Evolutionary conservation across 352 stramenopile species (phyloP), one percentile per base, ranked within the genome.

Genomic region (Aphanomyces cochlioides): DNA sequence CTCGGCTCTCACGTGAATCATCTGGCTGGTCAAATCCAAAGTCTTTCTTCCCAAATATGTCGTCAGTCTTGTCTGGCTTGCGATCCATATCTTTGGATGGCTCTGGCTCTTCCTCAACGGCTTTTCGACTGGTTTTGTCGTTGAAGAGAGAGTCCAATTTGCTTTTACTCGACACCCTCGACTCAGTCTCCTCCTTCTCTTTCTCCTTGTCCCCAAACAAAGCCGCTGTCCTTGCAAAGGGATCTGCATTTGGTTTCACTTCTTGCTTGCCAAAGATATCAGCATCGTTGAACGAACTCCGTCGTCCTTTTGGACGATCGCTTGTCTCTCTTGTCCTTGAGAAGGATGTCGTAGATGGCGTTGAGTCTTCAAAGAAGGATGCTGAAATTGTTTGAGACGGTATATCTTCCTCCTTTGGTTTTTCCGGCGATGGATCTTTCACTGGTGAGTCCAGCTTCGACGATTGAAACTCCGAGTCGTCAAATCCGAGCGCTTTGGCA

Each of bases 401-500:
- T n/a, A 34, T n/a, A 3, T 10, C 37, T 58, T 53, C 45, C 45
- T 53, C 45, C 45, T 53, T 28, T 28, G 28, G 28, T 28, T 28
- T 28, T 28, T 28, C 28, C 28, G 28, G 45, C 13, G 13, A 53
- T 15, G n/a, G 45, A n/a, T 2, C 13, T 53, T 58, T 58, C 2
- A 38, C 50, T 10, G 50, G 50, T 2, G 50, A 58, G 37, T 58
- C 50, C 8, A 58, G 28, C n/a, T 10, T 19, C 2, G 50, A 58
- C 36, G 63, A 69, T 17, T 13, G 41, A 28, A 69, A 69, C 50
- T 69, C 63, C 13, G 63, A 69, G n/a, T 61, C 63, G 37, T 69
- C 63, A 61, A 69, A 69, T 8, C 63, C 63, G 7, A 69, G 43
- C n/a, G 63, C 63, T 64, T 40, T 60, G 12, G 63, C 63, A 61